Evolutionary conservation across 345 rosid genomes (phyloP), one percentile per base, ranked within the genome.

Genomic region (Mercurialis annua): DNA sequence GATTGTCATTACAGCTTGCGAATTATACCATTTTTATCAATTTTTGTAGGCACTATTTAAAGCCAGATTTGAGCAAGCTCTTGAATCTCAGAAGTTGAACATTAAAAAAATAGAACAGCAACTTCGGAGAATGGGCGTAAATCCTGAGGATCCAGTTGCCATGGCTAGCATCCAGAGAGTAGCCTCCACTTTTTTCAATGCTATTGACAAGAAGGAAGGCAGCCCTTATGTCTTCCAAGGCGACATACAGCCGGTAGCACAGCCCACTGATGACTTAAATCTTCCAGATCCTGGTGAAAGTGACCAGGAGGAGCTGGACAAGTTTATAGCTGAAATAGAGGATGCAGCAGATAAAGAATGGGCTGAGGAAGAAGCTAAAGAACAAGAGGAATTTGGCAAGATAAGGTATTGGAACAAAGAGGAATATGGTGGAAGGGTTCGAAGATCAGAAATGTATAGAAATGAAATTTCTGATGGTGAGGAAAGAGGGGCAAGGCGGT

Each of bases 61-160:
- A 77, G 98, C 98, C 20, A 86, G 98, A 79, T 93, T 90, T 47
- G 98, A 93, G 75, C 98, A 93, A 86, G 97, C 98, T n/a, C 95
- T 93, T 26, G 98, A 93, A 66, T 92, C 98, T 52, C 98, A 93
- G 90, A 93, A 89, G 84, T 81, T 93, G 72, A 93, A 90, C 78
- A 91, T 93, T 67, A 93, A 90, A 85, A 87, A 91, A 83, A 73
- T 83, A 50, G 98, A 91, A 65, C 98, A 93, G 82, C 87, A 87
- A 78, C 92, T 93, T 47, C 80, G 96, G 16, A 74, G 90, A 65
- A 84, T 78, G 88, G 97, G 94, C 66, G 80, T 87, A 57, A 93
- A 93, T 75, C 98, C 98, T 9, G 98, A 93, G 86, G 98, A 93
- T 83, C 98, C 98, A 18, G 89, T 84, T 71, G 97, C 98, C 70